These are phyloP conservation scores for Thinopyrum elongatum DNA, from an alignment of 176 grass and related monocot species.

Conservation along the genomic window DNA sequence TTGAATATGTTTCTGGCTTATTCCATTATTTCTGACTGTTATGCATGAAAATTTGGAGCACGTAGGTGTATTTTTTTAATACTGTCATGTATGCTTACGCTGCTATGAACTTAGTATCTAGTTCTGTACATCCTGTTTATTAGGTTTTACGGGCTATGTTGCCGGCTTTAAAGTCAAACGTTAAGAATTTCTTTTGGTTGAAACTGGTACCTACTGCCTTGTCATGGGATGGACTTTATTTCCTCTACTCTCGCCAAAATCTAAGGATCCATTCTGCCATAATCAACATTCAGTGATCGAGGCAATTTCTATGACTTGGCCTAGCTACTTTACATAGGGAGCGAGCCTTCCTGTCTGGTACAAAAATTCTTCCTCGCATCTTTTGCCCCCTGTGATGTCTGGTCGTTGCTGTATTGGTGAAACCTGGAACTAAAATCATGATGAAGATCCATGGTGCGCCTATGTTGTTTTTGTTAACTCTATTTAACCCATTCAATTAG, in stretches of 20 bases:
- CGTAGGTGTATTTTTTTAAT: neutral
- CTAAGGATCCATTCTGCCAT: neutral
- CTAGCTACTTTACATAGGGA: neutral
- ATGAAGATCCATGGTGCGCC: neutral
- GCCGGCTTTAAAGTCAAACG: neutral
- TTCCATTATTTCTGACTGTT: neutral
- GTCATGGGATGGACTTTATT: neutral
- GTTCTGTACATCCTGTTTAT: neutral
- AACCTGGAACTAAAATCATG: neutral
- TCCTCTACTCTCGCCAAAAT: neutral
- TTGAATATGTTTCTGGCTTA: neutral
- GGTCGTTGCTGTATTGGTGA: neutral
- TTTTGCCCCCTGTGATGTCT: neutral
- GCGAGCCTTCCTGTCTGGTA: no score
- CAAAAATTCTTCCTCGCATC: neutral
- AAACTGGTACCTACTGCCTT: neutral
- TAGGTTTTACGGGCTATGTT: neutral
- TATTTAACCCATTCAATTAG: neutral
- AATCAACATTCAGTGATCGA: neutral
- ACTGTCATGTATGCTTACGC: neutral
- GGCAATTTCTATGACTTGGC: neutral
- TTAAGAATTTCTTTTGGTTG: neutral
- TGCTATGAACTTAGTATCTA: neutral
- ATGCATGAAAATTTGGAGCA: neutral
- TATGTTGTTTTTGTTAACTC: neutral